Conservation (phyloP, 73 alveolate species). For the Paramecium biaurelia region DNA sequence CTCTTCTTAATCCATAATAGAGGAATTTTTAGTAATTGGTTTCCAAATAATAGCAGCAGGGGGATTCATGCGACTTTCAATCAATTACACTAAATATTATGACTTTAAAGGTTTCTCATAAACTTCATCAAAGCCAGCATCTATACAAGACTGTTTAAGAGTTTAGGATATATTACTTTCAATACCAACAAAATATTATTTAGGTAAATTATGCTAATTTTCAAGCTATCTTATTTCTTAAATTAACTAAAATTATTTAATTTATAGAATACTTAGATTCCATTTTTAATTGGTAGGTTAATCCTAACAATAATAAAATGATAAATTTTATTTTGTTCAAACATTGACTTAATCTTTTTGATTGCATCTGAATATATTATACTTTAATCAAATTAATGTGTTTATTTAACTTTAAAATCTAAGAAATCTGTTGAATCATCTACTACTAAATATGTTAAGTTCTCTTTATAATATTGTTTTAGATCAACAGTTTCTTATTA, state of each 20-base stretch:
- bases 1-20: neutral
- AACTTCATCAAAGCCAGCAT: constrained; percentile 13
- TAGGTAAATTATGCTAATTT: neutral
- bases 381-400: neutral
- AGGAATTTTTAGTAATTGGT: neutral
- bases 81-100: neutral
- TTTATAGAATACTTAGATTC: neutral
- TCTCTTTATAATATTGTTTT: neutral
- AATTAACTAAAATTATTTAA: neutral
- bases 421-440: neutral
- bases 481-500: neutral
- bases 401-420: neutral
- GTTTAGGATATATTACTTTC: neutral
- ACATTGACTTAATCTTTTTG: neutral
- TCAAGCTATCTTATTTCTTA: neutral
- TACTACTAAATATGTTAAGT: neutral
- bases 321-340: neutral
- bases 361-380: neutral
- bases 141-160: neutral
- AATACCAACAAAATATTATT: neutral
- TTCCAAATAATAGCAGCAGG: neutral
- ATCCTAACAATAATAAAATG: constrained; percentile 14
- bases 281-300: neutral
- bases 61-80: neutral
- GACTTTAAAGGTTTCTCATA: constrained; percentile 3